Conservation (phyloP, 2,329 filamentous ascomycete genomes). For the Neurospora sp. region DNA sequence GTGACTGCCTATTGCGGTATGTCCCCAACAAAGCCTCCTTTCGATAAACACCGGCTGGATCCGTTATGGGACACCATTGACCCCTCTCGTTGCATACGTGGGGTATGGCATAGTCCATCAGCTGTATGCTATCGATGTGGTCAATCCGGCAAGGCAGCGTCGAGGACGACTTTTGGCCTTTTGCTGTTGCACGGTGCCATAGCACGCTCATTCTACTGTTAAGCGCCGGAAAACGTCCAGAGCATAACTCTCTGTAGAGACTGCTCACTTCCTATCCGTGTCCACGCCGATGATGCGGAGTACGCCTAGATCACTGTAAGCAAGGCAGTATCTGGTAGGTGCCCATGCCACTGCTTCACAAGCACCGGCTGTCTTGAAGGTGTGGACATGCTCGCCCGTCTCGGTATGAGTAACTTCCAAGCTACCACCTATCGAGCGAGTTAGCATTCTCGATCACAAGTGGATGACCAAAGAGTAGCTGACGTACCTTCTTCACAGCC, state of each 20-base stretch:
- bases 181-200: neutral
- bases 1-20: neutral
- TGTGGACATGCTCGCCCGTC: conserved; percentile 62
- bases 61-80: neutral
- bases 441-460: conserved; percentile 6
- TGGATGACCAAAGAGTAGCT: neutral
- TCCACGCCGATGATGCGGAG: conserved; percentile 59
- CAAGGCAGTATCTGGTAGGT: conserved; percentile 62
- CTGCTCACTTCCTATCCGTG: conserved; percentile 30
- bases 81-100: neutral
- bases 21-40: neutral
- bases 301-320: conserved; percentile 60
- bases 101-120: neutral
- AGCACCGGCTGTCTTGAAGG: conserved; percentile 55
- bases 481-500: conserved; percentile 60
- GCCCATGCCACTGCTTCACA: conserved; percentile 66
- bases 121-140: neutral
- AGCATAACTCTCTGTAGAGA: neutral
- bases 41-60: neutral
- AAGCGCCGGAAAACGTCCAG: neutral
- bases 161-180: neutral
- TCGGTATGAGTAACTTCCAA: conserved; percentile 64
- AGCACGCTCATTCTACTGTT: neutral
- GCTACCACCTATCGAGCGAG: conserved; percentile 37
- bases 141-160: neutral